Conservation (phyloP, 169 alveolate species). For the Plasmodium fragile region DNA sequence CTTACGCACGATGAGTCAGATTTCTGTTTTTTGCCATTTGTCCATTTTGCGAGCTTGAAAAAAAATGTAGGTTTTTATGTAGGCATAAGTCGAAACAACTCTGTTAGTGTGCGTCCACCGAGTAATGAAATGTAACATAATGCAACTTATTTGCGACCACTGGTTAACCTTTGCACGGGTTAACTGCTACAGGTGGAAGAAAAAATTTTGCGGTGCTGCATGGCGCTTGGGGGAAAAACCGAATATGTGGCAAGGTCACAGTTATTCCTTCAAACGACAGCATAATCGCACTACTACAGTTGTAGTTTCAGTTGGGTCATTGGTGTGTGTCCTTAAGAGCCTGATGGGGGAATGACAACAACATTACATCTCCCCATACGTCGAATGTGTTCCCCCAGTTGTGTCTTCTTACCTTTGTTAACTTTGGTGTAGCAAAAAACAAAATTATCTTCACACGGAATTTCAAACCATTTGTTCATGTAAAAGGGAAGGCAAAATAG, state of each 20-base stretch:
- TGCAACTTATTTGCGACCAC: not conserved
- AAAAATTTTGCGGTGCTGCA: not conserved
- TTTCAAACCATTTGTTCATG: not conserved
- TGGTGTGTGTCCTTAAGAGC: not conserved
- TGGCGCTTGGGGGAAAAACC: not conserved
- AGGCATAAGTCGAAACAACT: not conserved
- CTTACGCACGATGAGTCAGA: not conserved
- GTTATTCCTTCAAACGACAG: not conserved
- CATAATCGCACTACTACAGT: not conserved
- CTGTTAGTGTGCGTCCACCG: not conserved
- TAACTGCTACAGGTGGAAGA: not conserved
- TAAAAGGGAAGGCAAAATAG: not conserved
- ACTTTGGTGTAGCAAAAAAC: not conserved
- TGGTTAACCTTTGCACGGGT: not conserved
- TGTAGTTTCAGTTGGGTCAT: not conserved
- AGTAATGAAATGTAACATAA: not conserved
- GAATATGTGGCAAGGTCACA: not conserved
- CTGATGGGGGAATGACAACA: not conserved
- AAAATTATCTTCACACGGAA: not conserved
- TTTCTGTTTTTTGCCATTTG: not conserved
- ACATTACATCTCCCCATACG: not conserved
- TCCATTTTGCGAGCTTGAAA: not conserved
- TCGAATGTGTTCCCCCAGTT: not conserved
- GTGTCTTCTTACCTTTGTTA: not conserved
- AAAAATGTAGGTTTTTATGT: not conserved